phyloP scores from a whole-genome alignment of 176 grass and related monocot species.

The Tillandsia leiboldiana region DNA sequence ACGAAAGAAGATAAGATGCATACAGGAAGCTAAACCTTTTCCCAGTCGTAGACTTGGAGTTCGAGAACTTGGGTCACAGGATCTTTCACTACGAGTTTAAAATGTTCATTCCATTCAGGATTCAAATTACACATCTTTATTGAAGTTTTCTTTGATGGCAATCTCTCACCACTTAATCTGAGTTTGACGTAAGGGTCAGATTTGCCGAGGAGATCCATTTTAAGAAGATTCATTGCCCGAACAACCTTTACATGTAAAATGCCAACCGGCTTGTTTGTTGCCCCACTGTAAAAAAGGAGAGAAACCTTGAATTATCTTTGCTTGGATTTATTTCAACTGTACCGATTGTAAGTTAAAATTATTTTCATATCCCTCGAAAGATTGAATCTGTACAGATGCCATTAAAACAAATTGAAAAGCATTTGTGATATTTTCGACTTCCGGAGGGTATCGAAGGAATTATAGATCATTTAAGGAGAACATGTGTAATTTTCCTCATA shows the following conservation, averaged over 20 bases:
- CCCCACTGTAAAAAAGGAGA: conserved; percentile 44
- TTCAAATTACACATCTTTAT: conserved; percentile 90
- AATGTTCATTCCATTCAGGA: conserved; percentile 94
- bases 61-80: conserved; percentile 86
- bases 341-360: not conserved
- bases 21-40: conserved; percentile 61
- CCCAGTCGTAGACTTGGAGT: conserved; percentile 89
- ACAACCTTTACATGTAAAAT: conserved; percentile 82
- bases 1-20: conserved; percentile 11
- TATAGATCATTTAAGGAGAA: too few species aligned
- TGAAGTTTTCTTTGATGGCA: conserved; percentile 75
- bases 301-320: not conserved
- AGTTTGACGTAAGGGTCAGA: conserved; percentile 98
- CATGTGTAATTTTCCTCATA: not conserved
- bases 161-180: conserved; percentile 66
- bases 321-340: not conserved
- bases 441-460: too few species aligned
- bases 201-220: conserved; percentile 96
- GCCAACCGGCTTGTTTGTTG: conserved; percentile 77
- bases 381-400: too few species aligned
- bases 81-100: conserved; percentile 93
- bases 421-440: too few species aligned
- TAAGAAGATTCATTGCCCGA: conserved; percentile 71
- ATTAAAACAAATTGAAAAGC: too few species aligned
- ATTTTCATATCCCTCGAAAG: too few species aligned